Base-by-base conservation (phyloP, 202 grass and related monocot genomes). In the Schoenoplectus tabernaemontani region DNA sequence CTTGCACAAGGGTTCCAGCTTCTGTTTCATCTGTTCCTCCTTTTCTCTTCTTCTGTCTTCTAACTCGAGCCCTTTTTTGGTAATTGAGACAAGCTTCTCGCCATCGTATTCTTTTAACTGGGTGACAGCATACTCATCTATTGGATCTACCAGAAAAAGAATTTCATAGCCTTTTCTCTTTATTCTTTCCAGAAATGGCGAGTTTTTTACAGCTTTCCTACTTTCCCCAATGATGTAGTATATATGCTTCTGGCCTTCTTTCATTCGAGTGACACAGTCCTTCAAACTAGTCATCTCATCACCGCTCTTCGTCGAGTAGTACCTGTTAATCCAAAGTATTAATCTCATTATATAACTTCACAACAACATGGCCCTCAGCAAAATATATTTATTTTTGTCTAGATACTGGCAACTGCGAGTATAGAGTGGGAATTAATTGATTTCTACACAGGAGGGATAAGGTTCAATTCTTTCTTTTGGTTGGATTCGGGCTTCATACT, bases 221-320 rank as follows among this genome's bases (percentile, higher is more conserved):
- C 85, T 90, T 62, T 90, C 88, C 3, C 88, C 84, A 2, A 85
- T 90, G 44, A 90, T 90, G 78, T 90, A 90, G 78, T 87, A 90
- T 68, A 90, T 84, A 30, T 90, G 82, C 72, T 87, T 87, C 73
- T 90, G 85, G 4, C 82, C 85, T 10, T 87, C 85, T 69, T 90
- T 90, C 88, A 90, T 87, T 0, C 88, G 17, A 12, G 88, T 87
- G 34, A 87, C 88, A 7, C 87, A 90, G 51, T 90, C 85, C 66
- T 90, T 90, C 16, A 90, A 57, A 53, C 85, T 87, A 5, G 88
- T 90, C 82, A 63, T 42, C 59, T 90, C 88, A 15, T 90, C 83
- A 20, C 88, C 88, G 16, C 85, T 87, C 83, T 90, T 90, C 19
- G 89, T 88, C 24, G 89, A 88, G 68, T 88, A 59, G 64, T 61